phyloP scores from a whole-genome alignment of 495 filamentous ascomycete genomes.

The Lineolata rhizophorae region DNA sequence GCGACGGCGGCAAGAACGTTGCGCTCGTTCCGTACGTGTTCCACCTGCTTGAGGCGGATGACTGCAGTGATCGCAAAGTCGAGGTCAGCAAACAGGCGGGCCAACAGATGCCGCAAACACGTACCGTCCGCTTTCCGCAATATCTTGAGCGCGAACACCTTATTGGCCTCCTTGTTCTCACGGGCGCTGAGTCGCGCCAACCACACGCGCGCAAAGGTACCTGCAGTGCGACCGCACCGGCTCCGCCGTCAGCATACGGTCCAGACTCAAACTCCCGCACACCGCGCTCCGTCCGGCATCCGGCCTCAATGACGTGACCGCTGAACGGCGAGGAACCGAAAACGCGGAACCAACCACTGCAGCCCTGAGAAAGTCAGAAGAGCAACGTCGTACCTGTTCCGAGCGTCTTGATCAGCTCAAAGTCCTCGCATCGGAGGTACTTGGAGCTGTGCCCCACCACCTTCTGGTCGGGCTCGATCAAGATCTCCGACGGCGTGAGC shows the following conservation, averaged over 20 bases:
- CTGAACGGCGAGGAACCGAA: no score
- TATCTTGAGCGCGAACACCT: conserved; percentile 85
- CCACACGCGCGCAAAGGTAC: conserved; percentile 92
- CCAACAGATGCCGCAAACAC: no score
- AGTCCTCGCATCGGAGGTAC: conserved; percentile 44
- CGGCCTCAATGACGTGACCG: no score
- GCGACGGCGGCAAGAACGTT: conserved; percentile 68
- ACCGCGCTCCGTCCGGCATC: no score
- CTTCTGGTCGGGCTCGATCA: conserved; percentile 31
- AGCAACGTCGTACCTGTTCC: conserved; percentile 44
- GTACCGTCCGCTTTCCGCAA: conserved; percentile 67
- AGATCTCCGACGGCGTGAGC: conserved; percentile 31
- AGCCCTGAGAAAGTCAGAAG: conserved; percentile 5
- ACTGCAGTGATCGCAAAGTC: no score
- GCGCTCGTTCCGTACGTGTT: conserved; percentile 90
- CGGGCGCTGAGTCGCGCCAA: conserved; percentile 37
- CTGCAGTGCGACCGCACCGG: no score
- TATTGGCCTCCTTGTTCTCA: conserved; percentile 19
- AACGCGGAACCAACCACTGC: no score
- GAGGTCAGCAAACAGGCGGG: no score
- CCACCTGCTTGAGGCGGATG: conserved; percentile 90
- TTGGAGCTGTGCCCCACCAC: conserved; percentile 32
- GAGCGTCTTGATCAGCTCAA: conserved; percentile 68
- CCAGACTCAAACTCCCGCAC: no score
- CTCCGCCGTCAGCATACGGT: conserved; percentile 15